phyloP scores from a whole-genome alignment of 73 alveolate species.

The Uronychia binucleata region DNA sequence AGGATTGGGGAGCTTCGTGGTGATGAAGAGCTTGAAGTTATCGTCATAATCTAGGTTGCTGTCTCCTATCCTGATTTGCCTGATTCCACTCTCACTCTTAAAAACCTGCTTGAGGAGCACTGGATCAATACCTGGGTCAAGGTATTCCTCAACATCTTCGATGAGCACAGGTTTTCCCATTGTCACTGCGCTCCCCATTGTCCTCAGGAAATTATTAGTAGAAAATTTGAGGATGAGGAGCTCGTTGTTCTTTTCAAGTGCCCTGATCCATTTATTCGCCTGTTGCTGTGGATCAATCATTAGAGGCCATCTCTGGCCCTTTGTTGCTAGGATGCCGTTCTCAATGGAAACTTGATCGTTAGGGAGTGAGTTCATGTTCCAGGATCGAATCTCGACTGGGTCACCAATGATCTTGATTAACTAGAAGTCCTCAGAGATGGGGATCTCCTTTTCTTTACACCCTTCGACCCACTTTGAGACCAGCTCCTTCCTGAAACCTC shows the following conservation, averaged over 20 bases:
- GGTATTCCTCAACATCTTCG: conserved; percentile 90
- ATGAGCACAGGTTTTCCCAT: conserved; percentile 90
- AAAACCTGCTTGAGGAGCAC: conserved; percentile 81
- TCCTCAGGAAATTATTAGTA: conserved; percentile 71
- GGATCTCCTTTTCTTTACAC: conserved; percentile 81
- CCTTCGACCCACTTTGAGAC: conserved; percentile 76
- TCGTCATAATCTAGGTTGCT: conserved; percentile 76
- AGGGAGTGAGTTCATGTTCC: conserved; percentile 96
- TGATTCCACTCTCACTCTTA: conserved; percentile 77
- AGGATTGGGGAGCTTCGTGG: conserved; percentile 97
- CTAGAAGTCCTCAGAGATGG: conserved; percentile 84
- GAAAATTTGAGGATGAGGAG: conserved; percentile 85
- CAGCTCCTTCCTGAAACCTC: conserved; percentile 82
- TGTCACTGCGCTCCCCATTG: conserved; percentile 83
- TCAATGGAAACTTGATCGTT: conserved; percentile 97
- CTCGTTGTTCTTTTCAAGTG: conserved; percentile 87
- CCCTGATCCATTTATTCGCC: conserved; percentile 99
- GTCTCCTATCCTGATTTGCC: conserved; percentile 78
- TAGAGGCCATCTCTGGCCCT: conserved; percentile 98
- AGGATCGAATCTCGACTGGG: conserved; percentile 92
- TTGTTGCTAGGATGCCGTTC: conserved; percentile 96
- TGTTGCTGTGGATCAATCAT: conserved; percentile 99
- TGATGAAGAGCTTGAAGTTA: conserved; percentile 89
- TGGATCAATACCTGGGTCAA: conserved; percentile 94
- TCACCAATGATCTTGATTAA: conserved; percentile 89